phyloP scores from a whole-genome alignment of 768 basidiomycete species.

The Rhizopogon salebrosus region DNA sequence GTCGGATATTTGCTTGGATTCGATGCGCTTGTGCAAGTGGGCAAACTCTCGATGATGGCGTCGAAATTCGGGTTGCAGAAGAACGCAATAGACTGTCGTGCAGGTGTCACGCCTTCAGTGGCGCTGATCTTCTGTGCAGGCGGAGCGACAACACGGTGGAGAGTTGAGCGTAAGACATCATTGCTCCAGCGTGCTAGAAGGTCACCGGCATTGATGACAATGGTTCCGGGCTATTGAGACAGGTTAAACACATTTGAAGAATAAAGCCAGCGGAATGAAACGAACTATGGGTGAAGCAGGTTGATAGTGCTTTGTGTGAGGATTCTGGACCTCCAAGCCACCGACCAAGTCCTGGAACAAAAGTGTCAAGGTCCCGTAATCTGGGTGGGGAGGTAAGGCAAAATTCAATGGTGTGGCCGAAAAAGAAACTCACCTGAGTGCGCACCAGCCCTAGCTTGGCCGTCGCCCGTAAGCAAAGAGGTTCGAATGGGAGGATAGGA shows the following conservation, averaged over 20 bases:
- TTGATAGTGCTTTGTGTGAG: constrained; percentile 65
- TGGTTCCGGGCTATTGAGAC: constrained; percentile 59
- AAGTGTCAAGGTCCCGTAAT: constrained; percentile 79
- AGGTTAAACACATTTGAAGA: background rate
- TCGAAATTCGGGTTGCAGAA: constrained; percentile 82
- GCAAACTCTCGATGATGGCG: constrained; percentile 64
- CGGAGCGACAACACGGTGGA: constrained; percentile 81
- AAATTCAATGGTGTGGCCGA: background rate
- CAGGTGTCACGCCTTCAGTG: constrained; percentile 52
- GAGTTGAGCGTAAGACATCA: constrained; percentile 70
- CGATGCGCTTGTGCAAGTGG: constrained; percentile 40
- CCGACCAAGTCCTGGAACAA: constrained; percentile 83
- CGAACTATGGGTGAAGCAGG: constrained; percentile 74
- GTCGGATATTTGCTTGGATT: constrained; percentile 66
- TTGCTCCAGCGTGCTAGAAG: constrained; percentile 82
- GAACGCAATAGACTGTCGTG: constrained; percentile 78
- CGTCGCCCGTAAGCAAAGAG: constrained; percentile 49
- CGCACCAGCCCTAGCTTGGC: constrained; percentile 76
- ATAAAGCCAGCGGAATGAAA: constrained; percentile 2
- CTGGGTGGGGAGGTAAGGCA: constrained; percentile 25
- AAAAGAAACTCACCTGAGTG: constrained; percentile 53
- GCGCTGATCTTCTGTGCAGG: constrained; percentile 42
- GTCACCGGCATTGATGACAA: constrained; percentile 81
- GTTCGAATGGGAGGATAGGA: constrained; percentile 77
- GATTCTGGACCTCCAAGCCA: constrained; percentile 78